Percentiles rank a stretch among this genome's conserved stretches.
Evolutionary conservation across 176 grass and related monocot genomes (phyloP).

Genomic region (Phoenix dactylifera): DNA sequence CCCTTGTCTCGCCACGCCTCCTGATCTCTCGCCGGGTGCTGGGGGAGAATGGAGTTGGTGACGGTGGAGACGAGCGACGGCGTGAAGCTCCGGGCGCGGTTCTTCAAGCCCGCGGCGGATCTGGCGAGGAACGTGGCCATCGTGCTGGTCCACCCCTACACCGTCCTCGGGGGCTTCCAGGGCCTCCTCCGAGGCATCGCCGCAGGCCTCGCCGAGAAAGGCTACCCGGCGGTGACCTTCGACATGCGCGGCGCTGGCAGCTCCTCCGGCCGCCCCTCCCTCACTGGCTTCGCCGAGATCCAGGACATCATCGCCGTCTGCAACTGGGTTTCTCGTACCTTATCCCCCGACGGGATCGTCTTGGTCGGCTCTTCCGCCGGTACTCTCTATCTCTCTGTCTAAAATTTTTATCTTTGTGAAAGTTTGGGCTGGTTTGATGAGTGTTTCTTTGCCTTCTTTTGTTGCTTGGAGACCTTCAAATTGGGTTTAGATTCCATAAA

Average conservation of each 20-base stretch:
- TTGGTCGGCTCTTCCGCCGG: slow-evolving; percentile 81
- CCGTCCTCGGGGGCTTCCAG: slow-evolving; percentile 86
- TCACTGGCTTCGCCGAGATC: slow-evolving; percentile 73
- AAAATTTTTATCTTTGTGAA: no score
- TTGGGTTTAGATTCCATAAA: no score
- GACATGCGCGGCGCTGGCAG: slow-evolving; percentile 92
- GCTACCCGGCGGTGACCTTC: slow-evolving; percentile 65
- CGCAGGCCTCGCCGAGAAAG: slow-evolving; percentile 53
- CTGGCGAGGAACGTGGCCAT: slow-evolving; percentile 38
- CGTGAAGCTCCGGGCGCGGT: slow-evolving; percentile 54
- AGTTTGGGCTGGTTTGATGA: no score
- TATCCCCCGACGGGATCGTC: slow-evolving; percentile 46
- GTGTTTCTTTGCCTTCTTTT: no score
- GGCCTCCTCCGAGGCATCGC: slow-evolving; percentile 82
- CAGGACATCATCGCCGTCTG: slow-evolving; percentile 64
- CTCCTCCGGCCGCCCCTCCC: slow-evolving; percentile 66
- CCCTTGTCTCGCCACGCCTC: no score
- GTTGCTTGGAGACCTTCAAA: no score
- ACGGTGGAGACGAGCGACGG: slow-evolving; percentile 76
- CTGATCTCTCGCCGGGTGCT: no score
- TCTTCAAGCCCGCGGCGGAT: slow-evolving; percentile 53
- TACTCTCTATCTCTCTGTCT: slow-evolving; percentile 1
- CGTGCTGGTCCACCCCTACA: slow-evolving; percentile 86
- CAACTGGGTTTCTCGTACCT: slow-evolving; percentile 63
- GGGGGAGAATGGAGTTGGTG: slow-evolving; percentile 39